phyloP scores from a whole-genome alignment of 768 basidiomycete species.

The Phallus indusiatus region DNA sequence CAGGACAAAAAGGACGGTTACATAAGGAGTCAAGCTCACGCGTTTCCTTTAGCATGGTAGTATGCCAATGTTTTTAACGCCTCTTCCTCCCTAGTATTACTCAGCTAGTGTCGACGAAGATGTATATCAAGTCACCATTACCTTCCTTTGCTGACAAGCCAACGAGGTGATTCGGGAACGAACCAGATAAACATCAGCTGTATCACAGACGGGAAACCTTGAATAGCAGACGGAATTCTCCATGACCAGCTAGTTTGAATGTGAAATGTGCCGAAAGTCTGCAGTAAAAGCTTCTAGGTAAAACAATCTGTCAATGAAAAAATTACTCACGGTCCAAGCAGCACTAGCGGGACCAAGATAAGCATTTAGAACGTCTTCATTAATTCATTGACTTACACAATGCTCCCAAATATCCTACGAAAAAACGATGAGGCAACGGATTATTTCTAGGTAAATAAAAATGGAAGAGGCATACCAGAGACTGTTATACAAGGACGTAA shows the following conservation, averaged over 20 bases:
- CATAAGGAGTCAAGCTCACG: conserved; percentile 7
- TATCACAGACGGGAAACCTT: conserved; percentile 22
- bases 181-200: conserved; percentile 26
- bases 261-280: conserved; percentile 54
- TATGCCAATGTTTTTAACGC: conserved; percentile 28
- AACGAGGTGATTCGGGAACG: conserved; percentile 31
- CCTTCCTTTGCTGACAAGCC: conserved; percentile 24
- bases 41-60: conserved; percentile 32
- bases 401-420: conserved; percentile 30
- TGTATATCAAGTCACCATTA: conserved; percentile 12
- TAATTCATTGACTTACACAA: conserved; percentile 22
- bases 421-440: not conserved
- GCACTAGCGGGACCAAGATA: not conserved
- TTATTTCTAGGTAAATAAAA: not conserved
- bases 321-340: not conserved
- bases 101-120: too few relatives aligned
- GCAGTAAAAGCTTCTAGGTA: conserved; percentile 21
- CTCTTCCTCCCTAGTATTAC: conserved; percentile 32
- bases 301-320: conserved; percentile 21
- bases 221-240: conserved; percentile 26
- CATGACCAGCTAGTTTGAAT: conserved; percentile 32
- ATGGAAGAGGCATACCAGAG: conserved; percentile 36
- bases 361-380: not conserved
- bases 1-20: not conserved
- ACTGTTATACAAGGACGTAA: conserved; percentile 58